phyloP scores from a whole-genome alignment of 2,329 filamentous ascomycete genomes.

The Stagonosporopsis rhizophila region DNA sequence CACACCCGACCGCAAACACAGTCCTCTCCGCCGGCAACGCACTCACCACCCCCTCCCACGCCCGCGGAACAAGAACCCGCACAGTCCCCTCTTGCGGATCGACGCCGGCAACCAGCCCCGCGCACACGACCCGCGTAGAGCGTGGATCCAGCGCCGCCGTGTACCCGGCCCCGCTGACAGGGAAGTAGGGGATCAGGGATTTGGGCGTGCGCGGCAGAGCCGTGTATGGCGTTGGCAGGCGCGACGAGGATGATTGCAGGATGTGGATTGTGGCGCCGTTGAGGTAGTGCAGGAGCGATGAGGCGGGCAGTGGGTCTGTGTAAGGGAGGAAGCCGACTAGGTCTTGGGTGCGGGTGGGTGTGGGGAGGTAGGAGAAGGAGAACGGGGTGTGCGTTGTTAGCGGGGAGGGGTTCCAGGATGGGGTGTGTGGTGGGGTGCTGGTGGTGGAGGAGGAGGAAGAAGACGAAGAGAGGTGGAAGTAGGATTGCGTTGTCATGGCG shows the following conservation, averaged over 20 bases:
- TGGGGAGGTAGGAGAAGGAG: constrained; percentile 66
- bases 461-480: constrained; percentile 65
- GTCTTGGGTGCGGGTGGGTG: constrained; percentile 54
- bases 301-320: constrained; percentile 66
- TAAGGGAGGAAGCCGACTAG: constrained; percentile 72
- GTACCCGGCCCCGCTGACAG: constrained; percentile 55
- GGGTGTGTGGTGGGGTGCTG: background rate
- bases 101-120: constrained; percentile 74
- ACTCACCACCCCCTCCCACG: constrained; percentile 34
- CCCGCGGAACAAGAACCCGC: constrained; percentile 70
- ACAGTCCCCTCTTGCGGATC: constrained; percentile 62
- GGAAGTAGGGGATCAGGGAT: constrained; percentile 69
- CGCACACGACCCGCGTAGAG: constrained; percentile 66
- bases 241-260: constrained; percentile 61
- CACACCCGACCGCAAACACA: constrained; percentile 43
- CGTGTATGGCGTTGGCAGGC: constrained; percentile 28
- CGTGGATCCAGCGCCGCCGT: constrained; percentile 62
- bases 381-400: constrained; percentile 66
- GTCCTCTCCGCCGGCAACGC: constrained; percentile 36
- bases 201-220: constrained; percentile 52
- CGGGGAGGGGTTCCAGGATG: constrained; percentile 62
- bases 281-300: constrained; percentile 68
- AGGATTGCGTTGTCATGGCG: constrained; percentile 80
- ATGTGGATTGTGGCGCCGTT: constrained; percentile 75
- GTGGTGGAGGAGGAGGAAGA: constrained; percentile 11